Evolutionary conservation across 345 rosid genomes (phyloP).

Genomic region (Euphorbia peplus): DNA sequence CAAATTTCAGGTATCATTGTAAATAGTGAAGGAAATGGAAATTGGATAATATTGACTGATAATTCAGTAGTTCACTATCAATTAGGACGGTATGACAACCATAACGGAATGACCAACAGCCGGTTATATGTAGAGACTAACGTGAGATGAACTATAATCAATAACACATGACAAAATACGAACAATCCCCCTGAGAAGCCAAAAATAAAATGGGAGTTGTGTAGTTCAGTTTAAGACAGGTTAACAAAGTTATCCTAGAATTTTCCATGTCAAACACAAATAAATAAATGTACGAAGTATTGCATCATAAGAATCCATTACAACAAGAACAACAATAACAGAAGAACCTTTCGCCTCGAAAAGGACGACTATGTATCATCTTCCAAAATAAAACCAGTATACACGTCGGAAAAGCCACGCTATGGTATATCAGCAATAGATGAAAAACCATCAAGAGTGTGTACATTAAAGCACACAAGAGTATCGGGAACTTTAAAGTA

Average conservation of each 20-base stretch:
- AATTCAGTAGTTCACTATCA: neutral
- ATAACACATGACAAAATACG: neutral
- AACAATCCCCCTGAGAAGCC: neutral
- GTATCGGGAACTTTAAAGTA: neutral
- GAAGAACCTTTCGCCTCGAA: neutral
- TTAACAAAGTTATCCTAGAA: neutral
- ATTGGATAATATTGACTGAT: neutral
- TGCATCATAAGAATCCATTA: neutral
- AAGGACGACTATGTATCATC: neutral
- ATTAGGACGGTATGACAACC: neutral
- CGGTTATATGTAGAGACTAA: neutral
- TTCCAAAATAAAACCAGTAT: neutral
- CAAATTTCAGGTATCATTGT: slow-evolving; percentile 4
- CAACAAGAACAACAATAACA: neutral
- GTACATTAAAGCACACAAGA: neutral
- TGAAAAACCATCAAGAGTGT: too few relatives aligned
- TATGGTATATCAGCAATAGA: neutral
- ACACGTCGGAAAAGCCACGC: neutral
- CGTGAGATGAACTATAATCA: neutral
- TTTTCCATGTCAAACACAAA: neutral
- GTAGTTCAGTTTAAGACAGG: neutral
- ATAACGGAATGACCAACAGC: neutral
- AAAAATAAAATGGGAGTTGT: neutral
- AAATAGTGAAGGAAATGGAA: neutral
- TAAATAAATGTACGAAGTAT: neutral